phyloP scores from a whole-genome alignment of 2,329 filamentous ascomycete species.

The Xylariaceae sp. region DNA sequence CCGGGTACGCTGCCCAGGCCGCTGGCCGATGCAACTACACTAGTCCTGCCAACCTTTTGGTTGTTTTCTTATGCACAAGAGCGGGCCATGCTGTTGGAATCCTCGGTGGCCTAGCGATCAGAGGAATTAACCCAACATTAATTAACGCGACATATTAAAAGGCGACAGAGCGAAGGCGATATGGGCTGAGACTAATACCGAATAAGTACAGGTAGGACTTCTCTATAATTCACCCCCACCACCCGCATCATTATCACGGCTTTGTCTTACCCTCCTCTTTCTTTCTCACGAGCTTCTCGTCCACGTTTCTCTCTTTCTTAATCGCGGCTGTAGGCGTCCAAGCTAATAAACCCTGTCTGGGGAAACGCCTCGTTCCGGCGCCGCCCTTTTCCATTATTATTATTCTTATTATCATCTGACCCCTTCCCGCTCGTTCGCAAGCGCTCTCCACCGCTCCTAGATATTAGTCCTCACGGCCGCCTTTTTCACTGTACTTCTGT shows the following conservation, averaged over 20 bases:
- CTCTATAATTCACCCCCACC: conserved; percentile 56
- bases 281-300: conserved; percentile 64
- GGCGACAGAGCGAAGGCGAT: conserved; percentile 21
- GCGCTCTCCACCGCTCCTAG: conserved; percentile 38
- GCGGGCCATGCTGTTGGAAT: conserved; percentile 25
- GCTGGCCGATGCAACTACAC: too few relatives aligned
- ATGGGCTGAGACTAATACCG: not conserved
- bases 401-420: conserved; percentile 49
- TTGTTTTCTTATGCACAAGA: conserved; percentile 26
- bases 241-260: conserved; percentile 53
- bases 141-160: conserved; percentile 26
- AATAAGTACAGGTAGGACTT: conserved; percentile 25
- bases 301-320: conserved; percentile 63
- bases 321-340: conserved; percentile 66
- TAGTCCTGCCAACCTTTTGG: conserved; percentile 23
- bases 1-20: too few relatives aligned
- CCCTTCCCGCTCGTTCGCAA: conserved; percentile 33
- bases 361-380: conserved; percentile 61
- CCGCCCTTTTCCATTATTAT: conserved; percentile 52
- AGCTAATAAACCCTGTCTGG: conserved; percentile 60
- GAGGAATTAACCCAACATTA: conserved; percentile 17
- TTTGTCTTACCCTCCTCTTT: conserved; percentile 53
- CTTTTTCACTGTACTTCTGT: conserved; percentile 28
- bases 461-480: conserved; percentile 40
- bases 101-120: conserved; percentile 6